phyloP scores from a whole-genome alignment of 352 stramenopile species.

The Globisporangium megalacanthum region DNA sequence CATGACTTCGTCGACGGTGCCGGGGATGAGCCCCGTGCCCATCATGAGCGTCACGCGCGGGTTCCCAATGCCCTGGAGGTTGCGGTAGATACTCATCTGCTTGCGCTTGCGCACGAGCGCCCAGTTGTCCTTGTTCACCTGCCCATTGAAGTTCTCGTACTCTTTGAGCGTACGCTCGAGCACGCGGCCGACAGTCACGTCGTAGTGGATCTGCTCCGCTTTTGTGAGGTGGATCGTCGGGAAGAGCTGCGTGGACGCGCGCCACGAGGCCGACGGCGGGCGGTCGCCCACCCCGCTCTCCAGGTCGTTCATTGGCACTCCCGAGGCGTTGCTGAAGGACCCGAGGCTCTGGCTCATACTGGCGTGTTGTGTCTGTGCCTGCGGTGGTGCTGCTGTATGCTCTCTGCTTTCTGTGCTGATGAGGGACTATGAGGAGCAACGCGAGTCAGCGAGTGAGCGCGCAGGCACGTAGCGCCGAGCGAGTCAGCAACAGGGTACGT shows the following conservation, averaged over 20 bases:
- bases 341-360: too few species aligned
- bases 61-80: not conserved
- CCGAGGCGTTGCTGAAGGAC: not conserved
- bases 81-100: slow-evolving; percentile 16
- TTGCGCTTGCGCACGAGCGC: slow-evolving; percentile 10
- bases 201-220: slow-evolving; percentile 17
- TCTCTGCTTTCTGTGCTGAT: too few species aligned
- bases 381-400: too few species aligned
- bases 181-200: slow-evolving; percentile 13
- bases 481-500: not conserved
- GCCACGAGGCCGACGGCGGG: slow-evolving; percentile 7
- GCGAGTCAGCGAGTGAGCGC: too few species aligned
- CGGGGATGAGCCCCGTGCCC: slow-evolving; percentile 8
- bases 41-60: slow-evolving; percentile 11
- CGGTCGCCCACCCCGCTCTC: not conserved
- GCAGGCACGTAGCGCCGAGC: not conserved
- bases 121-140: slow-evolving; percentile 16
- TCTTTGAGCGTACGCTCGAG: slow-evolving; percentile 15
- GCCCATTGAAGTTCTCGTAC: slow-evolving; percentile 6
- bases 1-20: slow-evolving; percentile 31
- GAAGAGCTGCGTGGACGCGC: slow-evolving; percentile 14
- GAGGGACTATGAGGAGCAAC: too few species aligned
- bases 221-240: slow-evolving; percentile 14
- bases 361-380: too few species aligned
- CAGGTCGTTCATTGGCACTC: not conserved